A percentile compares a stretch with the other conserved stretches of the same genome.
Evolutionary conservation across 176 grass and related monocot species (phyloP).

Genomic region (Ampelocalamus luodianensis): DNA sequence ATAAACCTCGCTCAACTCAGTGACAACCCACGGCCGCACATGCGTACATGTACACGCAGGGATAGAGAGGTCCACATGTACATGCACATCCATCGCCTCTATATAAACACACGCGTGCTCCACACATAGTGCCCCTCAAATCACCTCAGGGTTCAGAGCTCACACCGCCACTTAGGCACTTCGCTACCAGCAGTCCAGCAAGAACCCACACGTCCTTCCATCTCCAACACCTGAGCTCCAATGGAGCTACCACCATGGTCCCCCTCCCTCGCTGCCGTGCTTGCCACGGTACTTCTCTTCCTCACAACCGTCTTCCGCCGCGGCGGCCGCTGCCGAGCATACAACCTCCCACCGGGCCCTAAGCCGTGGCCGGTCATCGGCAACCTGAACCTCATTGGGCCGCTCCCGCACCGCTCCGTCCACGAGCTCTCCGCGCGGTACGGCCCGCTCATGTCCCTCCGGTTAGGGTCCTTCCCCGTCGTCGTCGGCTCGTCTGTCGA

Average conservation of each 20-base stretch:
- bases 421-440: conserved; percentile 50
- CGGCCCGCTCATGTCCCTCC: conserved; percentile 46
- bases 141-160: too few species aligned
- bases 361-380: conserved; percentile 50
- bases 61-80: too few species aligned
- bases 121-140: too few species aligned
- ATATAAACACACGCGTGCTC: too few species aligned
- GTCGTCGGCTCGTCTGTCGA: conserved; percentile 52
- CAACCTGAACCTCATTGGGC: conserved; percentile 52
- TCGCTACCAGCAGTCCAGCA: too few species aligned
- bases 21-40: too few species aligned
- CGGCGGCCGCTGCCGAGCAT: background rate
- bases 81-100: too few species aligned
- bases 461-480: background rate
- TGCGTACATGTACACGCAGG: too few species aligned
- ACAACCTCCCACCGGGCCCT: conserved; percentile 7
- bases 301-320: background rate
- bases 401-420: conserved; percentile 47
- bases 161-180: too few species aligned
- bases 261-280: conserved; percentile 14
- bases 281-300: conserved; percentile 36
- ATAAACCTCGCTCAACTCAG: too few species aligned
- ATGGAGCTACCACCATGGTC: conserved; percentile 36
- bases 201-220: too few species aligned
- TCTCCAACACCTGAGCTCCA: background rate